phyloP scores from a whole-genome alignment of 73 alveolate genomes.

The Durusdinium trenchii region DNA sequence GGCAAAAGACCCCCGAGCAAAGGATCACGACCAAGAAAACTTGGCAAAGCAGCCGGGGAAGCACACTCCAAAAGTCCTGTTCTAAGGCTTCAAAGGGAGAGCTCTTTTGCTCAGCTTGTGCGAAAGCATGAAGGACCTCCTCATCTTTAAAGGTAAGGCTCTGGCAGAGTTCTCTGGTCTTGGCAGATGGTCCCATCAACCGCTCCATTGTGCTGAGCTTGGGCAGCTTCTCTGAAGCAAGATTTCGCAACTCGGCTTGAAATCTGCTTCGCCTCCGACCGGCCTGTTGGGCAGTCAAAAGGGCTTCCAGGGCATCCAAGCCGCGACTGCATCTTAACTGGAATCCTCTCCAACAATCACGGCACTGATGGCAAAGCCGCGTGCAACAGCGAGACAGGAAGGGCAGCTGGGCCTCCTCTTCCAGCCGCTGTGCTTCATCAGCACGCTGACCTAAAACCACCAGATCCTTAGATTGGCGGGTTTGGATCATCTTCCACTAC shows the following conservation, averaged over 20 bases:
- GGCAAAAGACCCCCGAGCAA: neutral
- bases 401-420: neutral
- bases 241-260: neutral
- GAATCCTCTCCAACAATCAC: neutral
- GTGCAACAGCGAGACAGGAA: neutral
- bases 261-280: neutral
- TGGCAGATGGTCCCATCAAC: neutral
- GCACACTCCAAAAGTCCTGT: neutral
- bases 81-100: neutral
- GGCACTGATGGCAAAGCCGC: too few relatives aligned
- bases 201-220: neutral
- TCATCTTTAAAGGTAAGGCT: neutral
- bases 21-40: neutral
- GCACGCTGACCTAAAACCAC: neutral
- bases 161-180: neutral
- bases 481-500: too few relatives aligned
- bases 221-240: neutral
- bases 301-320: neutral
- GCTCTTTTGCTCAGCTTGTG: neutral
- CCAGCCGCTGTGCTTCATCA: neutral
- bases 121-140: neutral
- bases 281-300: neutral
- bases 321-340: neutral
- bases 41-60: neutral
- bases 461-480: too few relatives aligned